Percentiles rank a stretch among this genome's conserved stretches.
Evolutionary conservation across 805 yeast genomes (phyloP).

Genomic region (Blastobotrys chiropterorum): DNA sequence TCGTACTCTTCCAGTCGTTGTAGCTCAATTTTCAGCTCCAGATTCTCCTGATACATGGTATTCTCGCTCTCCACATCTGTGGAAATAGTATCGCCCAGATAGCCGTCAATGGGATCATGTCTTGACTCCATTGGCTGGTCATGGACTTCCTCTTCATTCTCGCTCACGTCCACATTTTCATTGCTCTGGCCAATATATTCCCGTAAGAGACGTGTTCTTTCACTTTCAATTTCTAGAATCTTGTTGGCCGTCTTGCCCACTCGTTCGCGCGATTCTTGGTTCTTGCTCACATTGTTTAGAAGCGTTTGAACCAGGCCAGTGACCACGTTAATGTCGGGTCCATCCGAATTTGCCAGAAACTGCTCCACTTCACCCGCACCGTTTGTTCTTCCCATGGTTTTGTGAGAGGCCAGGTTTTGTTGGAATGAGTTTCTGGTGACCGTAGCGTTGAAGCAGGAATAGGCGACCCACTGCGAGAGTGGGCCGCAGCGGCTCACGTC

Average conservation of each 20-base stretch:
- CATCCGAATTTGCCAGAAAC: too few species aligned
- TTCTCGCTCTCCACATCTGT: not conserved
- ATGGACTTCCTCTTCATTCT: constrained; percentile 9
- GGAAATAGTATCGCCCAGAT: not conserved
- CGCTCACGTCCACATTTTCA: constrained; percentile 13
- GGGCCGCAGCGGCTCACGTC: too few species aligned
- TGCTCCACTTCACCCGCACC: not conserved
- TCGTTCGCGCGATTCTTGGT: constrained; percentile 19
- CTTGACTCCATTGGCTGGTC: constrained; percentile 6
- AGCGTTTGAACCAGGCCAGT: constrained; percentile 27
- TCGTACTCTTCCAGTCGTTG: constrained; percentile 18
- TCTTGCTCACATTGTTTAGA: constrained; percentile 18
- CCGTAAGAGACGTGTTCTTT: constrained; percentile 17
- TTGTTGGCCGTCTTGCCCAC: constrained; percentile 20
- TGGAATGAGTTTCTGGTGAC: too few species aligned
- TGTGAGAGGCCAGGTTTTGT: too few species aligned
- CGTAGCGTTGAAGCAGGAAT: too few species aligned
- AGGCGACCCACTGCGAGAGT: too few species aligned
- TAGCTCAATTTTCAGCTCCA: constrained; percentile 16
- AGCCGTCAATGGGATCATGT: constrained; percentile 1
- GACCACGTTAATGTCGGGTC: constrained; percentile 12
- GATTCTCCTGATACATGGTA: constrained; percentile 8
- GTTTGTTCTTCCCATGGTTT: not conserved
- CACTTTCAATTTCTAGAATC: constrained; percentile 19
- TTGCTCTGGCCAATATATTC: constrained; percentile 13